Percentiles rank a stretch among this genome's conserved stretches.
Conservation (phyloP, 2,329 filamentous ascomycete genomes). For the Aspergillus flavus region DNA sequence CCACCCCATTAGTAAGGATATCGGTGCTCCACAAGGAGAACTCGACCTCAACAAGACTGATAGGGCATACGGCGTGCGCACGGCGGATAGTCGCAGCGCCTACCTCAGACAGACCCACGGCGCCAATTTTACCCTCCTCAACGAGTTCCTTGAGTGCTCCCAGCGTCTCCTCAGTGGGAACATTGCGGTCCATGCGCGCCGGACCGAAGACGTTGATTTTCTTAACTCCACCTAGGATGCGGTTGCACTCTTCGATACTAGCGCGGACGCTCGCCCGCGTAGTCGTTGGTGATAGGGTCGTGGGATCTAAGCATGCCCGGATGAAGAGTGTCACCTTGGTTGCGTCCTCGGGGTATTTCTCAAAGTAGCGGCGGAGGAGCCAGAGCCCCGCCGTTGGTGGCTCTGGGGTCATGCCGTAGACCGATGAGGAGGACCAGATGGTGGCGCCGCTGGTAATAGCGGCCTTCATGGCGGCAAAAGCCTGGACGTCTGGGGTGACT, state of each 20-base stretch:
- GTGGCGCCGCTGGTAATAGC: no score
- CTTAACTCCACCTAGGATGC: neutral
- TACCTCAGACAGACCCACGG: neutral
- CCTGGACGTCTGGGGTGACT: neutral
- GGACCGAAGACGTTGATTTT: conserved; percentile 2
- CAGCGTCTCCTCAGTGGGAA: neutral
- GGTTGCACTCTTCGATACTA: neutral
- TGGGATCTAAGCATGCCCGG: neutral
- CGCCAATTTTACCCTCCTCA: neutral
- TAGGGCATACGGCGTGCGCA: neutral
- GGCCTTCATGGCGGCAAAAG: neutral
- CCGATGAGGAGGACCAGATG: no score
- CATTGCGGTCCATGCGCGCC: neutral
- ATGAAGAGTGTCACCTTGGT: neutral
- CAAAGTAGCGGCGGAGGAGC: neutral
- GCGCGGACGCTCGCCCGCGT: neutral
- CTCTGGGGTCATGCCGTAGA: no score
- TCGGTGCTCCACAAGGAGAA: neutral
- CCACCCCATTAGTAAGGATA: neutral
- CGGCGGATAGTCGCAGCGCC: neutral
- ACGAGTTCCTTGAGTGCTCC: conserved; percentile 1
- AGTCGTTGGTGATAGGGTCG: neutral
- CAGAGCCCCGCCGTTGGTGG: no score
- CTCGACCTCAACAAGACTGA: neutral
- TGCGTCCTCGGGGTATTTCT: neutral